A percentile compares a stretch with the other conserved stretches of the same genome.
These are phyloP conservation scores for Draba incana DNA, from an alignment of 345 rosid species.

Conservation along the genomic window DNA sequence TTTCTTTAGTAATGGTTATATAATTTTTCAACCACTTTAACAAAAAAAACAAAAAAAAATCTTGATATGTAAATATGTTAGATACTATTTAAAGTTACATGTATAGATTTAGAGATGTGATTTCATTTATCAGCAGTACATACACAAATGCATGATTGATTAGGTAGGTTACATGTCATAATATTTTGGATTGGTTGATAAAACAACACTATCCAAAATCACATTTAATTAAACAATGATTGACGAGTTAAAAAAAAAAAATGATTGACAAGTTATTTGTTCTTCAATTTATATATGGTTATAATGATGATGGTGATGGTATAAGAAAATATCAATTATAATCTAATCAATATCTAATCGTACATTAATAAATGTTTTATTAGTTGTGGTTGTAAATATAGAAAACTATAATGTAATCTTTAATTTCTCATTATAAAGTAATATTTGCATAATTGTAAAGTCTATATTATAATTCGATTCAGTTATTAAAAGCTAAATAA, in stretches of 20 bases:
- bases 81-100: slow-evolving; percentile 2
- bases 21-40: too few relatives aligned
- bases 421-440: neutral
- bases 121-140: neutral
- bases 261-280: slow-evolving; percentile 22
- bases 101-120: neutral
- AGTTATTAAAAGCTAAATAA: neutral
- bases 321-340: neutral
- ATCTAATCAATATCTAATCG: slow-evolving; percentile 10
- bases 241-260: neutral
- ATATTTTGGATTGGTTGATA: slow-evolving; percentile 40
- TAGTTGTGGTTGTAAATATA: slow-evolving; percentile 16
- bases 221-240: slow-evolving; percentile 18
- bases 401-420: neutral
- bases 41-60: too few relatives aligned
- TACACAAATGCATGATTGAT: slow-evolving; percentile 25
- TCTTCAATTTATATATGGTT: slow-evolving; percentile 17
- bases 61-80: neutral
- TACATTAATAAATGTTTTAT: slow-evolving; percentile 14
- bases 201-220: slow-evolving; percentile 39
- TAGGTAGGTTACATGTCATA: slow-evolving; percentile 38
- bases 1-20: too few relatives aligned
- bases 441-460: neutral
- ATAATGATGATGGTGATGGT: slow-evolving; percentile 10
- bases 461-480: neutral